Conservation (phyloP, 495 filamentous ascomycete species). For the Penicillium paxilli region DNA sequence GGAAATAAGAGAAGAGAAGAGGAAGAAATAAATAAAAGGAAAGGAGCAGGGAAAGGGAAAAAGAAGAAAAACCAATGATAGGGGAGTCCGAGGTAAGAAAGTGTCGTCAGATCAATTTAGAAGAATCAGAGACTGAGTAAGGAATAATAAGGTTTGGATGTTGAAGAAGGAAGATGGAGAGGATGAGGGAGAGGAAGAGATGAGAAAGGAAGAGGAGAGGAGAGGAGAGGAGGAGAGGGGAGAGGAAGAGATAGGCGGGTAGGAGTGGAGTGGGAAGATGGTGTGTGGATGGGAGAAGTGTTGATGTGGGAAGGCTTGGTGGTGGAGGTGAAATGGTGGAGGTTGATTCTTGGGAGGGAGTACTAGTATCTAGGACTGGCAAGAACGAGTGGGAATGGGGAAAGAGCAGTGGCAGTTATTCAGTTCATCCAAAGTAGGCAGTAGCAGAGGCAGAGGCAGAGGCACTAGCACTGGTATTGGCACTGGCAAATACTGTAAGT, state of each 20-base stretch:
- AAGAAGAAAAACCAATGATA: background rate
- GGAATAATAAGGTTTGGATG: background rate
- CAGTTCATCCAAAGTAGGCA: no score
- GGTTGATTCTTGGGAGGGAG: no score
- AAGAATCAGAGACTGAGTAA: background rate
- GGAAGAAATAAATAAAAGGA: background rate
- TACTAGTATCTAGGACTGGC: no score
- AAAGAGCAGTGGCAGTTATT: no score
- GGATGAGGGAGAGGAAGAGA: conserved; percentile 3
- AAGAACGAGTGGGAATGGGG: no score
- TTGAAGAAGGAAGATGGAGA: background rate
- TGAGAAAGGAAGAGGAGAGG: background rate
- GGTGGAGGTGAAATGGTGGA: no score
- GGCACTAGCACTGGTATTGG: background rate
- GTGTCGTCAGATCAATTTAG: conserved; percentile 7
- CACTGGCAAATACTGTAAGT: no score
- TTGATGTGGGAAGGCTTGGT: no score
- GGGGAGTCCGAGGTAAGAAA: conserved; percentile 11
- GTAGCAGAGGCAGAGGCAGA: background rate
- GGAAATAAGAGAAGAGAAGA: conserved; percentile 5
- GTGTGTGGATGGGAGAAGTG: no score
- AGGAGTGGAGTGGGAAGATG: no score
- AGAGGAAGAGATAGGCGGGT: no score
- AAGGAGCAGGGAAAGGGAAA: background rate
- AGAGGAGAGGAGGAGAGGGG: no score